phyloP scores from a whole-genome alignment of 257 asterid genomes.

The Leptodermis oblonga region DNA sequence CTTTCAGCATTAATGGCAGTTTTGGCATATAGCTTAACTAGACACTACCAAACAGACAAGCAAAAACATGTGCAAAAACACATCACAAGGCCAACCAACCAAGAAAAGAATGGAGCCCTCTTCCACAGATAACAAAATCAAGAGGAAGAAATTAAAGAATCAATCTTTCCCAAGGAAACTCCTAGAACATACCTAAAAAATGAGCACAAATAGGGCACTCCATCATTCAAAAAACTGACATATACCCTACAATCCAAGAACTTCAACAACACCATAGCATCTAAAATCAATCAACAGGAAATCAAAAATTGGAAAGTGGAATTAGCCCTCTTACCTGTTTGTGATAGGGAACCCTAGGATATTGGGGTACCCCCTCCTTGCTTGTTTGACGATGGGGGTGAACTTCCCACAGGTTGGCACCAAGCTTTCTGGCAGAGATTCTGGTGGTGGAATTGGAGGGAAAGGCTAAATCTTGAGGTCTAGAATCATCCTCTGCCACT shows the following conservation, averaged over 20 bases:
- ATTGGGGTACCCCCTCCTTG: conserved; percentile 32
- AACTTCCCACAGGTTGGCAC: conserved; percentile 78
- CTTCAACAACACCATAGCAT: not conserved
- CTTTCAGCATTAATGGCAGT: not conserved
- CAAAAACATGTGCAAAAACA: not conserved
- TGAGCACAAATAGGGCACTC: not conserved
- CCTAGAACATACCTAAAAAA: not conserved
- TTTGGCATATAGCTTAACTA: conserved; percentile 6
- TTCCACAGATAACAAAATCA: not conserved
- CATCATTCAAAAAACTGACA: not conserved
- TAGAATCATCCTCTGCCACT: conserved; percentile 56
- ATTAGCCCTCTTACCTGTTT: conserved; percentile 30
- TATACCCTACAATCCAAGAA: not conserved
- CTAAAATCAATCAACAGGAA: conserved; percentile 3
- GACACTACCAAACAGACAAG: not conserved
- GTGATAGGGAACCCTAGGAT: conserved; percentile 23
- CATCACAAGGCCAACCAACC: conserved; percentile 11
- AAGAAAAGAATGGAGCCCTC: conserved; percentile 7
- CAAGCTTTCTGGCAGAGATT: conserved; percentile 76
- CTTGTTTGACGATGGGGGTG: conserved; percentile 30
- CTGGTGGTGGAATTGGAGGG: conserved; percentile 27
- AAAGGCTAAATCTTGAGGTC: conserved; percentile 42
- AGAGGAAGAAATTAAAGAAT: not conserved
- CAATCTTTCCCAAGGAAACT: not conserved
- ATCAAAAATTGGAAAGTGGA: not conserved